Percentiles rank a stretch among this genome's conserved stretches.
Conservation (phyloP, 208 protist species). For the Acanthamoeba lugdunensis region DNA sequence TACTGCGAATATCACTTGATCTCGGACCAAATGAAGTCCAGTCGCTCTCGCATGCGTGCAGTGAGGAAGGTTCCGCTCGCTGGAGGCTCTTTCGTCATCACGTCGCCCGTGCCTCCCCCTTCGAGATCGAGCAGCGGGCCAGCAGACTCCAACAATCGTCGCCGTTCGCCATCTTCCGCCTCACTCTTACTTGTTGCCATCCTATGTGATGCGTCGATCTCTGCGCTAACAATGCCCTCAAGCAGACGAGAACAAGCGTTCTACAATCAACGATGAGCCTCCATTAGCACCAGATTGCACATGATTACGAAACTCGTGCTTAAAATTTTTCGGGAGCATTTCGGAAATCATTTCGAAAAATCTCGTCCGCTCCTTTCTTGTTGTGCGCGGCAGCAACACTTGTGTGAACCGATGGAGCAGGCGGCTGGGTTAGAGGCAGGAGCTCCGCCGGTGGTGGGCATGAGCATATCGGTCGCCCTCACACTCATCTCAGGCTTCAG, state of each 20-base stretch:
- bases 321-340: no score
- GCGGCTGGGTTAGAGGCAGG: not conserved
- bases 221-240: not conserved
- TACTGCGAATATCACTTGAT: conserved; percentile 51
- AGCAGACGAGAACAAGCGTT: no score
- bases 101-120: not conserved
- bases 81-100: no score
- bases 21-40: conserved; percentile 40
- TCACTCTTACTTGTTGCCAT: not conserved
- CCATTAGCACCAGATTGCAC: no score
- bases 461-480: conserved; percentile 41
- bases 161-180: not conserved
- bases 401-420: not conserved
- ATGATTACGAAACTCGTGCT: no score
- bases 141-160: not conserved
- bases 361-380: no score
- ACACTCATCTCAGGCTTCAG: conserved; percentile 71
- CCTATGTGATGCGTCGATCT: not conserved
- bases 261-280: no score
- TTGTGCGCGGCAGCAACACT: no score
- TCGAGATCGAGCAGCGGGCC: no score
- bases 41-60: conserved; percentile 1
- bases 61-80: not conserved
- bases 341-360: no score
- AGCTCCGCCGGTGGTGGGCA: not conserved